Percentiles rank a stretch among this genome's conserved stretches.
Conservation (phyloP, 768 basidiomycete species). For the Trametes gibbosa region DNA sequence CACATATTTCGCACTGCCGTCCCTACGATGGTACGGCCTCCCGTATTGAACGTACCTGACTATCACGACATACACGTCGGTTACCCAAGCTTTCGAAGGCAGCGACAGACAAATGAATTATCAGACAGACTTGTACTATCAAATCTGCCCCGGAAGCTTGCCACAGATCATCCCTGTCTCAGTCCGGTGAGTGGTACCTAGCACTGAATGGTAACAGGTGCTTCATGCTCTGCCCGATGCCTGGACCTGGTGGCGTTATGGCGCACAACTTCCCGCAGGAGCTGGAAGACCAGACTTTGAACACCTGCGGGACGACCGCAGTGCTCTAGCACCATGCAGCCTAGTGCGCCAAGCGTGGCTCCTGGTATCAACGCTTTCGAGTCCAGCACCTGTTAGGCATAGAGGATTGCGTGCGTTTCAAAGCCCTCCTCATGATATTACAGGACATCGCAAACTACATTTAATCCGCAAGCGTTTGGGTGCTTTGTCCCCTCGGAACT, state of each 20-base stretch:
- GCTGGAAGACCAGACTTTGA: constrained; percentile 29
- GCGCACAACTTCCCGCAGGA: constrained; percentile 24
- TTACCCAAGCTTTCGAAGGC: too few species aligned
- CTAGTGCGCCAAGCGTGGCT: constrained; percentile 21
- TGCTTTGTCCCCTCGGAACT: constrained; percentile 11
- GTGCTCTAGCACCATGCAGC: constrained; percentile 22
- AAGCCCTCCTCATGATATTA: constrained; percentile 14
- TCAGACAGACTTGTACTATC: too few species aligned
- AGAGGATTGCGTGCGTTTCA: constrained; percentile 16
- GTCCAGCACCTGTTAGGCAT: constrained; percentile 16
- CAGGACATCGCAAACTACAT: constrained; percentile 21
- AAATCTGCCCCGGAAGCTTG: too few species aligned
- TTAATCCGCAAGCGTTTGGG: constrained; percentile 19
- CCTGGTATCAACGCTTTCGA: constrained; percentile 28
- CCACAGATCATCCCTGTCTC: background rate
- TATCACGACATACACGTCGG: too few species aligned
- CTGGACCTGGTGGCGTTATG: background rate
- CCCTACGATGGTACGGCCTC: too few species aligned
- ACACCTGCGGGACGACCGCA: constrained; percentile 28
- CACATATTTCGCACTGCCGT: too few species aligned
- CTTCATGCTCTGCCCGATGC: too few species aligned
- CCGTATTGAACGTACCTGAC: too few species aligned
- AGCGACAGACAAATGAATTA: too few species aligned
- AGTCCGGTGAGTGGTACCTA: constrained; percentile 3
- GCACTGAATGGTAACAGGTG: background rate